These are phyloP conservation scores for Stenogyne calaminthoides DNA, from an alignment of 305 asterid genomes.

Conservation along the genomic window DNA sequence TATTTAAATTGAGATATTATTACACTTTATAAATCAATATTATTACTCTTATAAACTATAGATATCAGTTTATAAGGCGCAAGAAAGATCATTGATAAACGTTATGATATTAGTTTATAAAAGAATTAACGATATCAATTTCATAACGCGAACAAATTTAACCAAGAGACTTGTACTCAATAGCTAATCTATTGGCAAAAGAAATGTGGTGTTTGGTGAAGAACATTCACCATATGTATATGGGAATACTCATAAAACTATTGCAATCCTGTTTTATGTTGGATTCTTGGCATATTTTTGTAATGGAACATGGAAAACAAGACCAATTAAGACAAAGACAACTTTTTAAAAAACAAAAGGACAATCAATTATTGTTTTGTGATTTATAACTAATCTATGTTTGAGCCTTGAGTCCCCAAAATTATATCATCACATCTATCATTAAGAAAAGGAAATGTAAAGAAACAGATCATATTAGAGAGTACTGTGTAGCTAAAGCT, in stretches of 20 bases:
- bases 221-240: not conserved
- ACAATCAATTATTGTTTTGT: conserved; percentile 3
- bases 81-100: too few relatives aligned
- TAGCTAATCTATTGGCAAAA: not conserved
- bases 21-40: too few relatives aligned
- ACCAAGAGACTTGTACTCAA: too few relatives aligned
- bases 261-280: not conserved
- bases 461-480: not conserved
- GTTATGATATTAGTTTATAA: too few relatives aligned
- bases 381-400: not conserved
- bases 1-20: too few relatives aligned
- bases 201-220: not conserved
- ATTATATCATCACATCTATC: not conserved
- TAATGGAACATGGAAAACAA: not conserved
- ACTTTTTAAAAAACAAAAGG: not conserved
- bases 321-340: not conserved
- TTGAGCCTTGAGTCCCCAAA: not conserved
- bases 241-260: not conserved
- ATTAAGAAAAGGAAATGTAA: not conserved
- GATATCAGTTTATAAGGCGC: too few relatives aligned
- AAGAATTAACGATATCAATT: too few relatives aligned
- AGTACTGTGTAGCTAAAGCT: not conserved
- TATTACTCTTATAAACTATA: too few relatives aligned
- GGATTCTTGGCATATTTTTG: not conserved
- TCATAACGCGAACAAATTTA: too few relatives aligned